phyloP scores from a whole-genome alignment of 306 rosid species.

The Trifolium fragiferum region DNA sequence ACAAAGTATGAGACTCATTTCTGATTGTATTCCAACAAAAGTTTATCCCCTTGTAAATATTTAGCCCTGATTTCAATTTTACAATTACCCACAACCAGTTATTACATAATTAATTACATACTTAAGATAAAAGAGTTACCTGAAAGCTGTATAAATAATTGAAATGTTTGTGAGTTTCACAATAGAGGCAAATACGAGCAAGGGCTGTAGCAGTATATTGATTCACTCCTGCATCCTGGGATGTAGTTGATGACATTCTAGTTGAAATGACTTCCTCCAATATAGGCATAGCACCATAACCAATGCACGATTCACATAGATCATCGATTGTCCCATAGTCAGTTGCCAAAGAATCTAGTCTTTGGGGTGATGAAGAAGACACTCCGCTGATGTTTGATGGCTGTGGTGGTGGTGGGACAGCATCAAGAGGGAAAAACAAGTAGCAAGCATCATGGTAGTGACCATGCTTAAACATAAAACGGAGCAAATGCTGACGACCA shows the following conservation, averaged over 20 bases:
- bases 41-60: slow-evolving; percentile 9
- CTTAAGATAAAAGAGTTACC: slow-evolving; percentile 51
- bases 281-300: slow-evolving; percentile 82
- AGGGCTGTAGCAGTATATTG: slow-evolving; percentile 75
- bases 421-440: slow-evolving; percentile 82
- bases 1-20: slow-evolving; percentile 9
- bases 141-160: slow-evolving; percentile 86
- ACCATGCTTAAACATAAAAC: slow-evolving; percentile 91
- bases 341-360: slow-evolving; percentile 79
- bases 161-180: slow-evolving; percentile 91
- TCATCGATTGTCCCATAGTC: slow-evolving; percentile 96
- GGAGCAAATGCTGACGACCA: slow-evolving; percentile 89
- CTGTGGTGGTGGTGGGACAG: slow-evolving; percentile 73
- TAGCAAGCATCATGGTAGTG: slow-evolving; percentile 86
- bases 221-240: slow-evolving; percentile 59
- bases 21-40: background rate
- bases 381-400: slow-evolving; percentile 64
- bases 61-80: slow-evolving; percentile 31
- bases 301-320: slow-evolving; percentile 80
- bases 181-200: slow-evolving; percentile 81
- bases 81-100: background rate
- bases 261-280: slow-evolving; percentile 90
- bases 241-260: slow-evolving; percentile 66
- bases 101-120: slow-evolving; percentile 4
- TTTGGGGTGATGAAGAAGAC: slow-evolving; percentile 90